phyloP scores from a whole-genome alignment of 192 early-diverging fungal species.

The Backusella morwellensis region DNA sequence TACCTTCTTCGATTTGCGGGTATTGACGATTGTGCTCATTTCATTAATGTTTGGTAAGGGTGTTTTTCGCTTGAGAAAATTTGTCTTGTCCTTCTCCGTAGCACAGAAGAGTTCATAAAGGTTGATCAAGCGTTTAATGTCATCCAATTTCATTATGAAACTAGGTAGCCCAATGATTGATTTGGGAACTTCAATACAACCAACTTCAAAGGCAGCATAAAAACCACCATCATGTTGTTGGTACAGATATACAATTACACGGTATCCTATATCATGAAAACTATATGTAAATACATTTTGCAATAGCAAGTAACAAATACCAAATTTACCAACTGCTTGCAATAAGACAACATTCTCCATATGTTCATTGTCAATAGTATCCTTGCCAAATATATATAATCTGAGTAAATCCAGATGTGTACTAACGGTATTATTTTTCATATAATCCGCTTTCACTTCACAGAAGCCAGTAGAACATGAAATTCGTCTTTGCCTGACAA shows the following conservation, averaged over 20 bases:
- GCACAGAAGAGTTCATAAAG: conserved; percentile 3
- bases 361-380: conserved; percentile 4
- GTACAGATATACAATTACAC: conserved; percentile 17
- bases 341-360: conserved; percentile 12
- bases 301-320: conserved; percentile 18
- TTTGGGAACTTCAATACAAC: conserved; percentile 2
- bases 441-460: too few relatives aligned
- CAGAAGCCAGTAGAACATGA: too few relatives aligned
- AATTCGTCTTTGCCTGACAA: too few relatives aligned
- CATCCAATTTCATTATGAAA: background rate
- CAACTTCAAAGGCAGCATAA: conserved; percentile 16
- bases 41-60: conserved; percentile 7
- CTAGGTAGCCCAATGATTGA: background rate
- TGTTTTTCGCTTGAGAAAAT: background rate
- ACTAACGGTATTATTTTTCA: conserved; percentile 18
- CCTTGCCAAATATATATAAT: conserved; percentile 2
- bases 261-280: conserved; percentile 11
- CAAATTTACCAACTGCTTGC: conserved; percentile 15
- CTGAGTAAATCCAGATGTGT: conserved; percentile 4
- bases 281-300: conserved; percentile 10
- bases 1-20: background rate
- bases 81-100: background rate
- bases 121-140: background rate
- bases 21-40: background rate
- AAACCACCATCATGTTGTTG: background rate